Percentiles rank a stretch among this genome's conserved stretches.
Evolutionary conservation across 148 eudicot genomes (phyloP).

Genomic region (Suaeda aralocaspica): DNA sequence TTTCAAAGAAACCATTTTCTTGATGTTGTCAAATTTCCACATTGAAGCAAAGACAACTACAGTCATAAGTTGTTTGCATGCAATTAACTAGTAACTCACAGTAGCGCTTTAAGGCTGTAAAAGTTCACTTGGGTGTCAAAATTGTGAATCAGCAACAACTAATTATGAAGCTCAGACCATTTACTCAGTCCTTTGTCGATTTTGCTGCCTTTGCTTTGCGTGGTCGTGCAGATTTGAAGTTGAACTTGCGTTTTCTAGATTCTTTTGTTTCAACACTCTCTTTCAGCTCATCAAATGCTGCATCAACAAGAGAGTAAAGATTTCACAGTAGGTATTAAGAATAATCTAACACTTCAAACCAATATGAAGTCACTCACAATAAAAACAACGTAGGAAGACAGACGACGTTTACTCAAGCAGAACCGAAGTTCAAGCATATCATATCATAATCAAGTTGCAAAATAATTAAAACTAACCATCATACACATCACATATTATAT

Average conservation of each 20-base stretch:
- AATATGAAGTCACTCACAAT: not conserved
- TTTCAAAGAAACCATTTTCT: too few relatives aligned
- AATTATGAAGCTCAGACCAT: too few relatives aligned
- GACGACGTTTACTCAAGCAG: not conserved
- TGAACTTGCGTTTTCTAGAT: conserved; percentile 44
- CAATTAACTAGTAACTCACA: too few relatives aligned
- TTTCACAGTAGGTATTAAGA: not conserved
- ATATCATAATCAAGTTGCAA: not conserved
- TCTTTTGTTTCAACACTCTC: conserved; percentile 52
- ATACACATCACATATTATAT: too few relatives aligned
- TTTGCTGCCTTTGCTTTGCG: conserved; percentile 8
- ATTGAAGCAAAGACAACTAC: too few relatives aligned
- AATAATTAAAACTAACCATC: not conserved
- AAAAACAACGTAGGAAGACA: too few relatives aligned
- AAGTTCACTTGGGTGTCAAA: too few relatives aligned
- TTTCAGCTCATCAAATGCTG: conserved; percentile 67
- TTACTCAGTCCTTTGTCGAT: too few relatives aligned
- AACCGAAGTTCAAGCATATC: not conserved
- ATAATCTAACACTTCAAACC: not conserved
- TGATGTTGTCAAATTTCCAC: too few relatives aligned
- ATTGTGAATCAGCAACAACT: too few relatives aligned
- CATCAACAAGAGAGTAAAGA: not conserved
- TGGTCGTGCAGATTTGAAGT: conserved; percentile 28
- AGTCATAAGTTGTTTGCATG: too few relatives aligned
- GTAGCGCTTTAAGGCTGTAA: too few relatives aligned